Evolutionary conservation across 1,139 yeast species (phyloP).

Genomic region (Scheffersomyces illinoinensis): DNA sequence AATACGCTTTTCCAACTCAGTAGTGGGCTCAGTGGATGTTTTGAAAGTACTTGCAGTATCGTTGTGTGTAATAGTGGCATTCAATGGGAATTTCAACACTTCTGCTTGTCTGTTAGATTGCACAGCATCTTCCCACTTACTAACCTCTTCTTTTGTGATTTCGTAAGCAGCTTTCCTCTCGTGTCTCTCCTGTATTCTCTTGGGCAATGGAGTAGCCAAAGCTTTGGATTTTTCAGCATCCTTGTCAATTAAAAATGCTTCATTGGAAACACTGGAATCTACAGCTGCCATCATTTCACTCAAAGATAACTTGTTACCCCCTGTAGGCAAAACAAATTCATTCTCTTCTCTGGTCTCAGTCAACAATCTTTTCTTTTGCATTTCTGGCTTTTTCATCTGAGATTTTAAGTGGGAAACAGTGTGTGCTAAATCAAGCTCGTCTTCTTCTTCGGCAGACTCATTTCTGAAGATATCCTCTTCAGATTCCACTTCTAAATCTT

Average conservation of each 20-base stretch:
- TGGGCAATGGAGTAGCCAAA: conserved; percentile 80
- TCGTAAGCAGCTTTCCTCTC: conserved; percentile 92
- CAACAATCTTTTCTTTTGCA: conserved; percentile 41
- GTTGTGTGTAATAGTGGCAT: conserved; percentile 41
- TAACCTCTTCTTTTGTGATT: conserved; percentile 80
- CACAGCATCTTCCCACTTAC: conserved; percentile 86
- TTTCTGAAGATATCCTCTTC: conserved; percentile 22
- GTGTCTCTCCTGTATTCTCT: conserved; percentile 78
- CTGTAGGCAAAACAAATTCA: conserved; percentile 68
- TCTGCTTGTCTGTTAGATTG: conserved; percentile 81
- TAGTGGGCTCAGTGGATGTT: conserved; percentile 44
- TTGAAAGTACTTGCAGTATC: conserved; percentile 50
- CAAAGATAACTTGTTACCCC: conserved; percentile 59
- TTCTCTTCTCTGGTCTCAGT: conserved; percentile 65
- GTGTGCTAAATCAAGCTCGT: conserved; percentile 33
- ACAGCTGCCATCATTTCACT: conserved; percentile 75
- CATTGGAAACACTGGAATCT: conserved; percentile 44
- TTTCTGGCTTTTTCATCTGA: conserved; percentile 32
- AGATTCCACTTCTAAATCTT: conserved; percentile 9
- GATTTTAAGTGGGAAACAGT: conserved; percentile 35
- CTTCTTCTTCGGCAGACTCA: conserved; percentile 17
- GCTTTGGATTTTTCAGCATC: conserved; percentile 38
- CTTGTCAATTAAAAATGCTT: conserved; percentile 53
- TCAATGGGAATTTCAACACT: conserved; percentile 72
- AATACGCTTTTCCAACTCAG: conserved; percentile 70